A percentile compares a stretch with the other conserved stretches of the same genome.
phyloP scores from a whole-genome alignment of 2,329 filamentous ascomycete species.

The Gliomastix tumulicola region DNA sequence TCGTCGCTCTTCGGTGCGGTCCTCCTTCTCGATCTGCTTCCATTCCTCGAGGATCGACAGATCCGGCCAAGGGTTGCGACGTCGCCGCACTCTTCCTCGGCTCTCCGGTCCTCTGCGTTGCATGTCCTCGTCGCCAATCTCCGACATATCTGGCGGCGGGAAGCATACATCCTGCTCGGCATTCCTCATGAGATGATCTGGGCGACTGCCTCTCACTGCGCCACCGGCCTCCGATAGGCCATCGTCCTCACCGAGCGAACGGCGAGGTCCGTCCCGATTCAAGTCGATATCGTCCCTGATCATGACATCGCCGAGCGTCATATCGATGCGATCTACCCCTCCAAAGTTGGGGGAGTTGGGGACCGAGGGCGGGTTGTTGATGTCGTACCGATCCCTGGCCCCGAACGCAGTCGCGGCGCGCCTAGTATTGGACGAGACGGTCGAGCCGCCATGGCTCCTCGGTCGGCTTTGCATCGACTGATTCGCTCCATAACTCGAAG shows the following conservation, averaged over 20 bases:
- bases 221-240: constrained; percentile 19
- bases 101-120: constrained; percentile 34
- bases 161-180: constrained; percentile 91
- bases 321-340: constrained; percentile 37
- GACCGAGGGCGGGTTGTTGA: constrained; percentile 64
- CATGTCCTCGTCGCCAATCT: constrained; percentile 71
- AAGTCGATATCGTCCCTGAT: constrained; percentile 56
- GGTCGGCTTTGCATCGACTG: constrained; percentile 24
- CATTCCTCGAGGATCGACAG: constrained; percentile 79
- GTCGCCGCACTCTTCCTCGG: constrained; percentile 40
- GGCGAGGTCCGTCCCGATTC: constrained; percentile 19
- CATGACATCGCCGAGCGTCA: constrained; percentile 64
- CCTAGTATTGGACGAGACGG: constrained; percentile 38
- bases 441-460: constrained; percentile 37
- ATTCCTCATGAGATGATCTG: constrained; percentile 34
- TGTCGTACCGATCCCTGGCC: constrained; percentile 44
- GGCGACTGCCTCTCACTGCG: constrained; percentile 15
- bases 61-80: constrained; percentile 78
- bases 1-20: constrained; percentile 69
- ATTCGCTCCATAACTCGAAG: constrained; percentile 33
- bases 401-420: constrained; percentile 24
- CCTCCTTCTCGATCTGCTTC: constrained; percentile 83
- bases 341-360: constrained; percentile 53
- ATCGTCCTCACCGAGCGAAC: constrained; percentile 20
- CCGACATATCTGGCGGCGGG: constrained; percentile 64